phyloP scores from a whole-genome alignment of 495 filamentous ascomycete genomes.

The Aspergillus incahuasiensis region DNA sequence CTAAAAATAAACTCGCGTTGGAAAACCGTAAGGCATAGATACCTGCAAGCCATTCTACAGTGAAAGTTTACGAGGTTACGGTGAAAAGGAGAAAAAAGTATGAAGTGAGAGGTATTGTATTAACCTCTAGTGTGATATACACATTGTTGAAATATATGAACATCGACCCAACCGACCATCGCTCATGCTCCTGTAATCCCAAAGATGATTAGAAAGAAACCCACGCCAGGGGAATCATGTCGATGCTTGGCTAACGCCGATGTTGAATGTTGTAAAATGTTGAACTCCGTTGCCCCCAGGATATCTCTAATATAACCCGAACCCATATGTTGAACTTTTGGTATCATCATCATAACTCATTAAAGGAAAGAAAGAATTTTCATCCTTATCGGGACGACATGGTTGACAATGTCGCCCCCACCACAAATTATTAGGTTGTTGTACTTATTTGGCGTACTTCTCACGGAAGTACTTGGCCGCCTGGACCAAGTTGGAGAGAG shows the following conservation, averaged over 20 bases:
- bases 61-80: no score
- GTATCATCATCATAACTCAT: conserved; percentile 50
- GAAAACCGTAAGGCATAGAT: no score
- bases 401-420: conserved; percentile 42
- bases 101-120: conserved; percentile 6
- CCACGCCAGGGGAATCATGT: conserved; percentile 19
- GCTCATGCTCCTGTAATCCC: conserved; percentile 12
- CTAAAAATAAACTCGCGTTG: no score
- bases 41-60: neutral
- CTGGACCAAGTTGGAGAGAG: conserved; percentile 86
- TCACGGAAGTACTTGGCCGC: conserved; percentile 94
- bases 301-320: conserved; percentile 43
- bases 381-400: conserved; percentile 33
- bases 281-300: conserved; percentile 47
- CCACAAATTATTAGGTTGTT: conserved; percentile 16
- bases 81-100: neutral
- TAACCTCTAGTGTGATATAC: conserved; percentile 18
- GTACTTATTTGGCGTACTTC: conserved; percentile 64
- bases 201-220: conserved; percentile 12
- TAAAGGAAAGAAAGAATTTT: conserved; percentile 31
- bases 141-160: conserved; percentile 30
- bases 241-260: conserved; percentile 44
- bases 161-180: conserved; percentile 18
- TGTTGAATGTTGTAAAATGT: conserved; percentile 59
- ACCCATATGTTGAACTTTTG: conserved; percentile 51